Conservation (phyloP, 306 rosid genomes). For the Betula pendula region DNA sequence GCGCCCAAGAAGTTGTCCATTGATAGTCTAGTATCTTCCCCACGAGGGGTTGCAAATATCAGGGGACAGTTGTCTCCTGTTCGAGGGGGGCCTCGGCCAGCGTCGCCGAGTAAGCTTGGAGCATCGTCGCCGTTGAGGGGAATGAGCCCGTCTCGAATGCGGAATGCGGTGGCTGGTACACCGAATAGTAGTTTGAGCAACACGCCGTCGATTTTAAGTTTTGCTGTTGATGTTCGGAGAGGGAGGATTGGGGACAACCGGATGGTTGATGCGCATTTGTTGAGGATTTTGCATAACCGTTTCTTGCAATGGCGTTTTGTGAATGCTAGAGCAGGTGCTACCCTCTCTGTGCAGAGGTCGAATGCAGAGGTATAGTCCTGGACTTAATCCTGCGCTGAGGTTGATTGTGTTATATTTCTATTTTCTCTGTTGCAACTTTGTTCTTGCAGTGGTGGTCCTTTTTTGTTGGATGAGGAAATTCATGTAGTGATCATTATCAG, state of each 20-base stretch:
- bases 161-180: slow-evolving; percentile 44
- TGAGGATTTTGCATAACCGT: slow-evolving; percentile 81
- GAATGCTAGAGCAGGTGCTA: slow-evolving; percentile 69
- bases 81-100: slow-evolving; percentile 55
- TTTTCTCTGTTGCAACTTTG: background rate
- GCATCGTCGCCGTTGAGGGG: slow-evolving; percentile 68
- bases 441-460: background rate
- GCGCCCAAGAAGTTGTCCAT: slow-evolving; percentile 41
- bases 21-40: slow-evolving; percentile 63
- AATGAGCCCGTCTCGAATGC: slow-evolving; percentile 62
- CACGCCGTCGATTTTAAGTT: slow-evolving; percentile 64
- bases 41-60: slow-evolving; percentile 51
- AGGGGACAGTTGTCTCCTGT: slow-evolving; percentile 64
- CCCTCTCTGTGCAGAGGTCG: slow-evolving; percentile 59
- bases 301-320: slow-evolving; percentile 84
- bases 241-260: slow-evolving; percentile 71
- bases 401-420: background rate
- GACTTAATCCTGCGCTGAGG: background rate
- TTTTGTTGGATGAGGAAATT: background rate
- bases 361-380: slow-evolving; percentile 76
- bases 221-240: slow-evolving; percentile 61
- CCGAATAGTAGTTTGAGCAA: slow-evolving; percentile 42
- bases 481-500: background rate
- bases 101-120: slow-evolving; percentile 64
- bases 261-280: slow-evolving; percentile 58